Percentiles rank a stretch among this genome's conserved stretches.
phyloP scores from a whole-genome alignment of 306 rosid genomes.

The Luffa acutangula region DNA sequence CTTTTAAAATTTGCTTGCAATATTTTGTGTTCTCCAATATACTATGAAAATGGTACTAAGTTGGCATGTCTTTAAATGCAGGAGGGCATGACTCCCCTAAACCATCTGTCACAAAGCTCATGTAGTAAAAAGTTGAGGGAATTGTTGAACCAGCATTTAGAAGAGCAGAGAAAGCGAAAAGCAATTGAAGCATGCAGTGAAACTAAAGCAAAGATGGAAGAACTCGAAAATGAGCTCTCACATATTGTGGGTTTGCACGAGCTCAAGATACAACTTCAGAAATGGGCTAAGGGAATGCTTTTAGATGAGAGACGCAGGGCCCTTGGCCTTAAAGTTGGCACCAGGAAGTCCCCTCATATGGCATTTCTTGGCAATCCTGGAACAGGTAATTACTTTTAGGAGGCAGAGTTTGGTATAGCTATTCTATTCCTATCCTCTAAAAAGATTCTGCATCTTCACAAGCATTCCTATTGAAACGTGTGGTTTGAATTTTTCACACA shows the following conservation, averaged over 20 bases:
- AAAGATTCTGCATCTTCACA: background rate
- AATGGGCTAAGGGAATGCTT: conserved; percentile 99
- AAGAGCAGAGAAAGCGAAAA: conserved; percentile 65
- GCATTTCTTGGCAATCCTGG: conserved; percentile 99
- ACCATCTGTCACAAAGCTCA: conserved; percentile 74
- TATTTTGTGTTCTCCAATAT: background rate
- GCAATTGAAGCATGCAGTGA: conserved; percentile 88
- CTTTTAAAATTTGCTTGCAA: conserved; percentile 3
- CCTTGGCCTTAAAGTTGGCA: conserved; percentile 79
- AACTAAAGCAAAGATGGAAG: conserved; percentile 83
- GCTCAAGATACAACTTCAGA: conserved; percentile 66
- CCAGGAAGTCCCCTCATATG: conserved; percentile 93
- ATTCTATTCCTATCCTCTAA: background rate
- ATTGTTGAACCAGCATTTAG: conserved; percentile 49
- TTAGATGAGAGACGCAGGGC: conserved; percentile 97
- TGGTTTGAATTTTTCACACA: background rate
- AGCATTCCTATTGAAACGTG: background rate
- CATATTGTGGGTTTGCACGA: conserved; percentile 85
- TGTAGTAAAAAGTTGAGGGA: conserved; percentile 58
- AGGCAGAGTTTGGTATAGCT: background rate
- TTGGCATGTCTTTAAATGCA: conserved; percentile 28
- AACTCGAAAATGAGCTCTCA: conserved; percentile 67
- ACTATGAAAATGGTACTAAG: background rate
- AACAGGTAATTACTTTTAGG: conserved; percentile 45
- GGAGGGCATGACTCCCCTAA: conserved; percentile 88